A percentile compares a stretch with the other conserved stretches of the same genome.
Conservation (phyloP, 2,329 filamentous ascomycete species). For the Intubia oerlemansii region DNA sequence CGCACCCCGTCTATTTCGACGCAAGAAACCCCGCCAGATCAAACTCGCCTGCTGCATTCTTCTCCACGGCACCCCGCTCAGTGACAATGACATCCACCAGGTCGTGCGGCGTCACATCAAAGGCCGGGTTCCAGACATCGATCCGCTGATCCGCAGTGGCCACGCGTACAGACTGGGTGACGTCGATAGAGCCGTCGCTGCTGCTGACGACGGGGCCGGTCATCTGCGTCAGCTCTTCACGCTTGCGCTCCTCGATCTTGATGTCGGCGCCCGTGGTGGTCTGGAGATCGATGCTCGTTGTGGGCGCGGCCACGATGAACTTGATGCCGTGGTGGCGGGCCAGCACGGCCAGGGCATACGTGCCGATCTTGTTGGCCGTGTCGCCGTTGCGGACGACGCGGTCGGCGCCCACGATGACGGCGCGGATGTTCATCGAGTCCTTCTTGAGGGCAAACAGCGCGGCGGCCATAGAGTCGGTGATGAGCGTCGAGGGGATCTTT, state of each 20-base stretch:
- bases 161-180: slow-evolving; percentile 38
- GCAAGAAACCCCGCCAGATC: slow-evolving; percentile 21
- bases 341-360: slow-evolving; percentile 79
- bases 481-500: slow-evolving; percentile 69
- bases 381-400: slow-evolving; percentile 91
- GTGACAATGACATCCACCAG: slow-evolving; percentile 91
- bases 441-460: slow-evolving; percentile 51
- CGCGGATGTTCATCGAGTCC: slow-evolving; percentile 46
- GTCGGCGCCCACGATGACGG: slow-evolving; percentile 86
- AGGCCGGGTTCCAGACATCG: slow-evolving; percentile 87
- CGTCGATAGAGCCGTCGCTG: slow-evolving; percentile 40
- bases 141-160: slow-evolving; percentile 64
- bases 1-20: too few relatives aligned
- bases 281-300: slow-evolving; percentile 76
- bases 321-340: slow-evolving; percentile 75
- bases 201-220: slow-evolving; percentile 50
- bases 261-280: slow-evolving; percentile 64
- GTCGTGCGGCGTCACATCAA: slow-evolving; percentile 78
- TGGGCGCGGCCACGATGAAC: slow-evolving; percentile 85
- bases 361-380: slow-evolving; percentile 97
- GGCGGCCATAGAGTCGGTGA: slow-evolving; percentile 93
- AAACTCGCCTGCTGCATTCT: slow-evolving; percentile 49
- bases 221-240: slow-evolving; percentile 65
- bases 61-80: slow-evolving; percentile 71
- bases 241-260: slow-evolving; percentile 71